Percentiles rank a stretch among this genome's conserved stretches.
Conservation (phyloP, 805 yeast species). For the Pichia occidentalis region DNA sequence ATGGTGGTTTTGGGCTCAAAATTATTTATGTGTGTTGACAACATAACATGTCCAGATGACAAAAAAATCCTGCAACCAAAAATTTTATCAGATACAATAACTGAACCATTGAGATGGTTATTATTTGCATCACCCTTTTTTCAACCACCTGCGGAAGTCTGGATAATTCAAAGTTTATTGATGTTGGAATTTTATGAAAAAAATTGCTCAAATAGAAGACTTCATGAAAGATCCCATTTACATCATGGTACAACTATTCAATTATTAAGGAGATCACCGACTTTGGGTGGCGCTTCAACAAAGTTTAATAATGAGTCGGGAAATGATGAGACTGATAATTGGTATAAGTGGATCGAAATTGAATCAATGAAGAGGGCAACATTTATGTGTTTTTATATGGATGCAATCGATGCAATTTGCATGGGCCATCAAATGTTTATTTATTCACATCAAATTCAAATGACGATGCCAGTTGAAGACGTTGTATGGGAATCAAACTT, state of each 20-base stretch:
- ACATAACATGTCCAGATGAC: slow-evolving; percentile 17
- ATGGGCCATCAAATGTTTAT: slow-evolving; percentile 67
- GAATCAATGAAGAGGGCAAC: slow-evolving; percentile 76
- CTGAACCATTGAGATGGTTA: slow-evolving; percentile 58
- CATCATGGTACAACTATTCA: slow-evolving; percentile 88
- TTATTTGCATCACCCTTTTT: slow-evolving; percentile 67
- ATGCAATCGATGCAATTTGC: slow-evolving; percentile 69
- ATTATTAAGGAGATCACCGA: slow-evolving; percentile 65
- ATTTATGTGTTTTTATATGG: slow-evolving; percentile 74
- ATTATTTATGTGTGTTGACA: slow-evolving; percentile 27
- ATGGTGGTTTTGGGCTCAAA: slow-evolving; percentile 54
- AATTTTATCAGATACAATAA: slow-evolving; percentile 40
- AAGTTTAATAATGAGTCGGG: slow-evolving; percentile 17
- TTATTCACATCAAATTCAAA: slow-evolving; percentile 51
- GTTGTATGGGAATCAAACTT: slow-evolving; percentile 42
- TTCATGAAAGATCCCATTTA: slow-evolving; percentile 78
- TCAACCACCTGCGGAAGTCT: slow-evolving; percentile 67
- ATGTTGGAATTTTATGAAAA: slow-evolving; percentile 78
- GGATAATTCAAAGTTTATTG: slow-evolving; percentile 70
- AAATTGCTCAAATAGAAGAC: slow-evolving; percentile 54
- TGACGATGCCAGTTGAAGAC: slow-evolving; percentile 60
- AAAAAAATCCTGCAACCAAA: slow-evolving; percentile 24
- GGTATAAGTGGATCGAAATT: slow-evolving; percentile 69
- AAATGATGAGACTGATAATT: slow-evolving; percentile 25
- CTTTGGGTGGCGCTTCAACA: slow-evolving; percentile 64